Conservation (phyloP, 345 rosid genomes). For the Bruguiera sexangula region DNA sequence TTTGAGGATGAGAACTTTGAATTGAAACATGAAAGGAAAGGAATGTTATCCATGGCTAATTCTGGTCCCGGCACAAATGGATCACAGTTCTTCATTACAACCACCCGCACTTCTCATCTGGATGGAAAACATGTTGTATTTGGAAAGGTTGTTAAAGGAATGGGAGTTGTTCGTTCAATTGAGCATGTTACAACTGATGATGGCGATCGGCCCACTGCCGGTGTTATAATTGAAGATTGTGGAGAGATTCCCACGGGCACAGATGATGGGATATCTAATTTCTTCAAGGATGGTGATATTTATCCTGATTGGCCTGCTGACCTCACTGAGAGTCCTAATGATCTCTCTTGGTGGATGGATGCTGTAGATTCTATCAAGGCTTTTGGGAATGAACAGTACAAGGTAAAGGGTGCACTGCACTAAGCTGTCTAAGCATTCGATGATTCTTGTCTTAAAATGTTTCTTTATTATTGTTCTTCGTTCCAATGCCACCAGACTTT, state of each 20-base stretch:
- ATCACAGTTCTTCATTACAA: slow-evolving; percentile 93
- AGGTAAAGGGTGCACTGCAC: slow-evolving; percentile 38
- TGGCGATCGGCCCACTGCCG: slow-evolving; percentile 50
- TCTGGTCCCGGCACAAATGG: slow-evolving; percentile 88
- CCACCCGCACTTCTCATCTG: slow-evolving; percentile 72
- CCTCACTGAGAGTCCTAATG: slow-evolving; percentile 53
- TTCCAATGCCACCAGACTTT: not conserved
- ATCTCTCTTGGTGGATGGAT: slow-evolving; percentile 90
- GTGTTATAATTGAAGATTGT: slow-evolving; percentile 64
- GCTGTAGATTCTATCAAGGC: slow-evolving; percentile 71
- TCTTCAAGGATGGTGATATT: slow-evolving; percentile 85
- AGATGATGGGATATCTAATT: slow-evolving; percentile 76
- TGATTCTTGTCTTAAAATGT: too few species aligned
- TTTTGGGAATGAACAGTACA: slow-evolving; percentile 68
- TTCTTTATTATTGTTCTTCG: not conserved
- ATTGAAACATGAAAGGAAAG: slow-evolving; percentile 89
- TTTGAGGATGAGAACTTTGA: slow-evolving; percentile 91
- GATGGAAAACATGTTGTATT: slow-evolving; percentile 96
- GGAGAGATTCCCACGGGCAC: slow-evolving; percentile 74
- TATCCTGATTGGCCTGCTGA: slow-evolving; percentile 95
- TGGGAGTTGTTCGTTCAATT: slow-evolving; percentile 86
- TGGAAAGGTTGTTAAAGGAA: slow-evolving; percentile 83
- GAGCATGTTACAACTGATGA: slow-evolving; percentile 63
- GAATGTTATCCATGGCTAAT: slow-evolving; percentile 93
- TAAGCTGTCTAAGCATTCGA: not conserved